Evolutionary conservation across 257 asterid species (phyloP), one percentile per base, ranked within the genome.

Genomic region (Plantago major): DNA sequence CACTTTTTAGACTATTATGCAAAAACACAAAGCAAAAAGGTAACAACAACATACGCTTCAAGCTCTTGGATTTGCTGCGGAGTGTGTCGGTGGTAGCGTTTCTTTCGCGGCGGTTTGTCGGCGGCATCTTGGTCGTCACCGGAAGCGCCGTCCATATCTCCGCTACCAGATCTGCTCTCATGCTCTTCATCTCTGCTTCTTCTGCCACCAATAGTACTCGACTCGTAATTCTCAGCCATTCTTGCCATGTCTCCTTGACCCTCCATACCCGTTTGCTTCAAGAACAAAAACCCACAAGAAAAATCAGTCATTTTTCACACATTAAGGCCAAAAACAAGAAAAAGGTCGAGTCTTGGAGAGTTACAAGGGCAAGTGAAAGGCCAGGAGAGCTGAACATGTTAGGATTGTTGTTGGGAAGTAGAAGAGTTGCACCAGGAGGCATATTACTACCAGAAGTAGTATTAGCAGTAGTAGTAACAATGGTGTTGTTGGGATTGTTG

Each of bases 91-190:
- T 89, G 95, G 79, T 89, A 89, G 77, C 95, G 74, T 68, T 92
- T 92, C 75, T 89, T 89, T 76, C 85, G 74, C 15, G 94, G 91
- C 2, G 96, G 97, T 5, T 86, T 83, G 69, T 84, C 88, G 68
- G 87, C 75, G 50, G 74, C 95, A 26, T 90, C 95, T n/a, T 45
- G 85, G 73, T 89, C 97, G 58, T 92, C 96, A 1, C 96, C 99
- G 3, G 99, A 92, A 15, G 74, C 95, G 43, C 86, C 97, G 1
- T 88, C 98, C 78, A 85, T 70, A 74, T 92, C 83, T 48, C 83
- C 96, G 64, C 97, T 93, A n/a, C 91, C 96, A 79, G 99, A 93
- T 93, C 99, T 93, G 63, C 99, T 93, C 52, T 91, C 96, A 17
- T 82, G 90, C 46, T 90, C 96, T 59, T 85, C 96, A 6, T 92